phyloP scores from a whole-genome alignment of 73 alveolate species.

The Symbiodinium natans region DNA sequence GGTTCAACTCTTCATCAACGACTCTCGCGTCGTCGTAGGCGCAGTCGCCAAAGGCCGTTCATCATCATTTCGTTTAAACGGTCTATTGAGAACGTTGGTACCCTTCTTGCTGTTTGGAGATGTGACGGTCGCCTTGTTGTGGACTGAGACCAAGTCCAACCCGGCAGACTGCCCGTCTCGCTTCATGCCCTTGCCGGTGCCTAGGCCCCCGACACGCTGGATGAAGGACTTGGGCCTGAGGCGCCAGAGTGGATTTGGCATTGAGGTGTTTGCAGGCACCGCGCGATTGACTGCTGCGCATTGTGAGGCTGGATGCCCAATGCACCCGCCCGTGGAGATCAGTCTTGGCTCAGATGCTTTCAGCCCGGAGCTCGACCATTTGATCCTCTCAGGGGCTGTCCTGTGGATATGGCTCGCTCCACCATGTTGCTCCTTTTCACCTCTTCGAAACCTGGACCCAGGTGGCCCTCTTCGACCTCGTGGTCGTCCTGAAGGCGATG shows the following conservation, averaged over 20 bases:
- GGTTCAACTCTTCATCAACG: not conserved
- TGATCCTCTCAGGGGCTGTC: not conserved
- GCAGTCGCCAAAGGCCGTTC: not conserved
- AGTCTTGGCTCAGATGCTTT: not conserved
- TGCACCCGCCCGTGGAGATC: not conserved
- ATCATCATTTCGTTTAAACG: not conserved
- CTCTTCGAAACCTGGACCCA: not conserved
- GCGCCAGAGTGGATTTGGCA: not conserved
- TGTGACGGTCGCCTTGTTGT: not conserved
- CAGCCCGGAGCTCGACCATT: not conserved
- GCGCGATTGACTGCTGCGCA: not conserved
- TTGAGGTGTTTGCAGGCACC: not conserved
- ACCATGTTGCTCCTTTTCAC: not conserved
- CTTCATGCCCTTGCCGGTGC: not conserved
- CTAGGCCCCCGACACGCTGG: not conserved
- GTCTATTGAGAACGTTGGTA: not conserved
- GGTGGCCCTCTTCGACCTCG: not conserved
- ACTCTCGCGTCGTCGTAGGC: not conserved
- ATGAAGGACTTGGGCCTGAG: not conserved
- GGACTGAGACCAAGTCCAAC: constrained; percentile 27
- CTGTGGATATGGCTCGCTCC: constrained; percentile 10
- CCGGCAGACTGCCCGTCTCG: not conserved
- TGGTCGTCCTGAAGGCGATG: not conserved
- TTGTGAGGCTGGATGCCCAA: not conserved
- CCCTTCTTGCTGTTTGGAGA: not conserved